phyloP scores from a whole-genome alignment of 495 filamentous ascomycete species.

The Barbatosphaeria neglecta region DNA sequence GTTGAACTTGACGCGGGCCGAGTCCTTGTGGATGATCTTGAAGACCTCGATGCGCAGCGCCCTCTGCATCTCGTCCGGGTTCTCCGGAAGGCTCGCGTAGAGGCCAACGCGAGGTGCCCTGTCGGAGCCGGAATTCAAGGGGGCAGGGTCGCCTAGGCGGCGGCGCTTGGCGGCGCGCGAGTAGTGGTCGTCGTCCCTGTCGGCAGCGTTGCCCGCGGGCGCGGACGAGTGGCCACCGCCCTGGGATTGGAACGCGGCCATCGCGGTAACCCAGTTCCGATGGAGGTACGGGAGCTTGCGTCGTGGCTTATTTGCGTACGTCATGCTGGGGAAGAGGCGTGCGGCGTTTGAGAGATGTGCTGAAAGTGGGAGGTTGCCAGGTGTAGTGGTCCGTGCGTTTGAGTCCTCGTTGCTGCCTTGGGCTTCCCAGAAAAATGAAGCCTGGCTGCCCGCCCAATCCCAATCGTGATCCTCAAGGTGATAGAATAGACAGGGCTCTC shows the following conservation, averaged over 20 bases:
- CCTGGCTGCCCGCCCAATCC: no score
- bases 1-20: constrained; percentile 20
- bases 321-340: constrained; percentile 11
- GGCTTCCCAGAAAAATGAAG: no score
- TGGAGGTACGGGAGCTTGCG: constrained; percentile 23
- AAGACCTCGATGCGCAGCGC: constrained; percentile 35
- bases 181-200: constrained; percentile 10
- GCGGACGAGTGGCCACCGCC: constrained; percentile 26
- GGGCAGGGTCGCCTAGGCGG: constrained; percentile 9
- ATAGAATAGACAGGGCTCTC: no score
- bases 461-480: not conserved
- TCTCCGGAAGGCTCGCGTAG: constrained; percentile 15
- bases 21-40: constrained; percentile 33
- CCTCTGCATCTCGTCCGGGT: constrained; percentile 17
- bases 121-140: not conserved
- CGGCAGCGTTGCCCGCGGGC: constrained; percentile 16
- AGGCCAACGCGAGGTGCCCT: constrained; percentile 6
- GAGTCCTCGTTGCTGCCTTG: no score
- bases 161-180: constrained; percentile 26
- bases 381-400: no score
- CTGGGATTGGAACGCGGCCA: constrained; percentile 20
- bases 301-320: constrained; percentile 5
- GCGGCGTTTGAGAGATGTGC: no score
- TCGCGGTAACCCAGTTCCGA: constrained; percentile 21
- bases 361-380: no score